Evolutionary conservation across 202 grass and related monocot genomes (phyloP), one percentile per base, ranked within the genome.

Genomic region (Carex arenaria): DNA sequence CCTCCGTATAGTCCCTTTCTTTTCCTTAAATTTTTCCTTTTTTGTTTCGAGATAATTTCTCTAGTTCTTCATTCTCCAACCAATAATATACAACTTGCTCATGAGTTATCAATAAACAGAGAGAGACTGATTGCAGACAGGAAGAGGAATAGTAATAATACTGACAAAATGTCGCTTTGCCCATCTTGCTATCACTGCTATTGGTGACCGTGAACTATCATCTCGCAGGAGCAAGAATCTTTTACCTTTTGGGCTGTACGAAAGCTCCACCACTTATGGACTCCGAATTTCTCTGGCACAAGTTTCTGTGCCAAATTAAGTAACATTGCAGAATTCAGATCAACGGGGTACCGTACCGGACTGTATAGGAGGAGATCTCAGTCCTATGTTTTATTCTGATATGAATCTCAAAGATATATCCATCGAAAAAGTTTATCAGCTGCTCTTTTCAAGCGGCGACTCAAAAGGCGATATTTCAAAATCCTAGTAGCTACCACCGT

Each of bases 141-240:
- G 4, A 65, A 32, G 23, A 61, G 32, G 61, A 67, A 67, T 55
- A 82, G 43, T 6, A 53, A 18, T 53, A 63, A 23, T 67, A 19
- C 13, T 52, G 61, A 42, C 79, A 82, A 82, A 67, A 67, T 17
- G 61, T 67, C 36, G 45, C 45, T 82, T 54, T 82, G 78, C 22
- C 59, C 38, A 49, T 80, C 43, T 65, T 17, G 31, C 31, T 12
- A 81, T 66, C 12, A 51, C 66, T 67, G 38, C 52, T 5, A 51
- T 81, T 67, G 38, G 61, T 67, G 36, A 31, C 79, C 23, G 59
- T 30, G 79, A 65, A 45, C 60, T 65, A 30, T 80, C n/a, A 65
- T 54, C 62, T 53, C 60, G 61, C 40, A 30, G 53, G 62, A 82
- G 61, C 40, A 30, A 67, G 62, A 82, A 82, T 82, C 18, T 67